phyloP scores from a whole-genome alignment of 129 eudicot species.

The Flaveria bidentis region DNA sequence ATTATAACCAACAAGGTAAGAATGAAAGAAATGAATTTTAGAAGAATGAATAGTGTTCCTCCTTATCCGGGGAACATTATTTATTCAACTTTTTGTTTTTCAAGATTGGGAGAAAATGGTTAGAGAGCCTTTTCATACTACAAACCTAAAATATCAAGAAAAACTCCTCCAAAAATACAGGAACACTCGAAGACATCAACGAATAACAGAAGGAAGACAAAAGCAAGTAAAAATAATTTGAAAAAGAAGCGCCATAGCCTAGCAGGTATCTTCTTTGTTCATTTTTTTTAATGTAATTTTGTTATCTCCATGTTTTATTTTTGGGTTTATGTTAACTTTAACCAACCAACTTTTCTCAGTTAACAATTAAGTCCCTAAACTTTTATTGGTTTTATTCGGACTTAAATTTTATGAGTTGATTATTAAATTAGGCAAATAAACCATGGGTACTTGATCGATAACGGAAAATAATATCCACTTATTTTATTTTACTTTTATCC shows the following conservation, averaged over 20 bases:
- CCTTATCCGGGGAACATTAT: background rate
- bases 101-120: background rate
- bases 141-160: background rate
- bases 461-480: background rate
- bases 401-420: no score
- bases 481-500: background rate
- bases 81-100: background rate
- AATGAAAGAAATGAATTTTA: background rate
- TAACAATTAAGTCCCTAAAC: background rate
- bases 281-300: background rate
- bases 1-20: background rate
- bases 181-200: conserved; percentile 22
- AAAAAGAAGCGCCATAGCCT: conserved; percentile 51
- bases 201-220: conserved; percentile 35
- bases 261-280: conserved; percentile 49
- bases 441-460: background rate
- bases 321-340: background rate
- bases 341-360: background rate
- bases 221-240: conserved; percentile 29
- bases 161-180: conserved; percentile 20
- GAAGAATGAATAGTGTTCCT: background rate
- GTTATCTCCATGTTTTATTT: background rate
- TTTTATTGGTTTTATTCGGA: background rate
- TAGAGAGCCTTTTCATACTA: background rate
- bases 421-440: no score